Base-by-base conservation (phyloP, 768 basidiomycete species). In the Serendipita vermifera region DNA sequence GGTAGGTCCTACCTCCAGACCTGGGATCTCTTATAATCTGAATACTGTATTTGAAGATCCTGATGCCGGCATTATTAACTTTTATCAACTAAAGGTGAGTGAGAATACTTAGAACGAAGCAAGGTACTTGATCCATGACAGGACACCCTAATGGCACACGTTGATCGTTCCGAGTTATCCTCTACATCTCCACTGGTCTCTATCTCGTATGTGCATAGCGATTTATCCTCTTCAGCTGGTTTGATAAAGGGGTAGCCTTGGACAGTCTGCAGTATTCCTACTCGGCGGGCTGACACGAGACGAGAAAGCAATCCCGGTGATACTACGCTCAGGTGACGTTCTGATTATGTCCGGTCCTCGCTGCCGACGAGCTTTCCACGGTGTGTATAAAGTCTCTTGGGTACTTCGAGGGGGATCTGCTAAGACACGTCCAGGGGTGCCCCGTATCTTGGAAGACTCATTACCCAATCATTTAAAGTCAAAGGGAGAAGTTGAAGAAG, bases 41-140 rank as follows among this genome's bases (percentile, higher is more conserved):
- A 26, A 14, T 35, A 38, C 32, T 48, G 20, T 5, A 41, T 6
- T 51, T 20, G 6, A 61, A 93, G 91, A 87, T 65, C 90, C 93
- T 3, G 94, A 99, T 64, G 93, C 92, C 9, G 94, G 93, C 5
- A 96, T 98, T 54, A 85, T 96, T 55, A 98, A 98, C 65, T 96
- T 92, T 65, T 97, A 96, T 65, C 87, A 92, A 67, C 77, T 75
- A 40, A 85, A 82, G 68, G 82, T 78, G 17, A 36, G 63, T n/a
- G n/a, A n/a, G n/a, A n/a, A n/a, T n/a, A n/a, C 5, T 24, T 3
- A 38, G 15, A 29, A 14, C 35, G 2, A 20, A 53, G 17, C 27
- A 2, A 26, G 14, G 26, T 27, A 24, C n/a, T 53, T 24, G 15
- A 39, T 41, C 57, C 11, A 14, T 55, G 17, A 46, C 59, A 82